Percentiles rank a stretch among this genome's conserved stretches.
Evolutionary conservation across 169 alveolate genomes (phyloP).

Genomic region (Cryptosporidium tyzzeri): DNA sequence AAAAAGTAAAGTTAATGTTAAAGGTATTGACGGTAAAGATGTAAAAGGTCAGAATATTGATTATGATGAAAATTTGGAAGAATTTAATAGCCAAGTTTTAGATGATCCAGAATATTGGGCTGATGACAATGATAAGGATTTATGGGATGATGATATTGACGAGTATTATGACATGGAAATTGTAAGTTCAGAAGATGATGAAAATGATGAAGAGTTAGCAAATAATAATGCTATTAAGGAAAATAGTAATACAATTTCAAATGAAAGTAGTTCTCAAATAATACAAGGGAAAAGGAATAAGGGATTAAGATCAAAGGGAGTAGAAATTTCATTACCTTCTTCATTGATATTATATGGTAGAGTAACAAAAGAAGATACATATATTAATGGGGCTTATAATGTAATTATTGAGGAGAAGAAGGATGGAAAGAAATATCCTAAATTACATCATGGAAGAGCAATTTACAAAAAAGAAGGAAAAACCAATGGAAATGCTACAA

Average conservation of each 20-base stretch:
- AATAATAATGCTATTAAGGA: neutral
- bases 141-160: conserved; percentile 55
- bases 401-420: conserved; percentile 6
- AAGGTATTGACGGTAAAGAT: neutral
- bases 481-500: neutral
- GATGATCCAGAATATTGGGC: conserved; percentile 76
- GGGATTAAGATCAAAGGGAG: conserved; percentile 72
- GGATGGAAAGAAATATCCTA: conserved; percentile 37
- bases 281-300: conserved; percentile 12
- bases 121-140: conserved; percentile 53
- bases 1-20: neutral
- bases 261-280: conserved; percentile 4
- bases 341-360: conserved; percentile 56
- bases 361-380: conserved; percentile 28
- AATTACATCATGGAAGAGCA: conserved; percentile 71
- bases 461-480: conserved; percentile 34
- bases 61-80: neutral
- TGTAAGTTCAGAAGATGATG: conserved; percentile 24
- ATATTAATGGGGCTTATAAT: conserved; percentile 59
- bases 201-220: neutral
- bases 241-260: neutral
- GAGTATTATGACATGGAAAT: conserved; percentile 74
- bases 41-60: neutral
- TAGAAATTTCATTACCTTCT: conserved; percentile 39
- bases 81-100: conserved; percentile 18